A percentile compares a stretch with the other conserved stretches of the same genome.
Evolutionary conservation across 2,329 filamentous ascomycete species (phyloP).

Genomic region (Fusarium haematococcum): DNA sequence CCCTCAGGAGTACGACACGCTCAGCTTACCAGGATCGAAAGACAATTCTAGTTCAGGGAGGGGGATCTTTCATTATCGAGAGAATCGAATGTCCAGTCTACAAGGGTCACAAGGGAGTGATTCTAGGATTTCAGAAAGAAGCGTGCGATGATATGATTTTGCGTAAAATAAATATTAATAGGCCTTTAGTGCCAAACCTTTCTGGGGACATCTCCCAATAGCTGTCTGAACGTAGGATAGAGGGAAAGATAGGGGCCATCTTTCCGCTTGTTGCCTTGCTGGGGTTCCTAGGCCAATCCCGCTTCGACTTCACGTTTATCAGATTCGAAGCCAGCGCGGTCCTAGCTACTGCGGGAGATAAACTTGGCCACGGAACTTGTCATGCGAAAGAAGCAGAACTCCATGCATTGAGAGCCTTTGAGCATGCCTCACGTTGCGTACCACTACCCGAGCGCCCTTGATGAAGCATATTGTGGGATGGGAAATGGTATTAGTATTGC

Average conservation of each 20-base stretch:
- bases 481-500: background rate
- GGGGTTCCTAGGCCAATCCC: background rate
- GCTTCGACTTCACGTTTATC: too few relatives aligned
- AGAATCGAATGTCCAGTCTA: constrained; percentile 14
- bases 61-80: constrained; percentile 14
- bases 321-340: too few relatives aligned
- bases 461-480: background rate
- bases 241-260: background rate
- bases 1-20: constrained; percentile 27
- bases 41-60: constrained; percentile 19
- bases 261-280: background rate
- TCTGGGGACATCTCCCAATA: background rate
- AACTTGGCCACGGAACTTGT: background rate
- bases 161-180: background rate
- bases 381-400: background rate
- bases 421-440: background rate
- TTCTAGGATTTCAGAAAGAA: constrained; percentile 23
- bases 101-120: constrained; percentile 19
- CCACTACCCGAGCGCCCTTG: too few relatives aligned
- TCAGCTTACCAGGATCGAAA: constrained; percentile 35
- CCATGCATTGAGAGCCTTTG: background rate
- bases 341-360: background rate
- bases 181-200: background rate
- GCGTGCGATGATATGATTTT: constrained; percentile 19
- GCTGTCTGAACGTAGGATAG: background rate